Percentiles rank a stretch among this genome's conserved stretches.
Conservation (phyloP, 192 early-diverging fungal species). For the Backusella morwellensis region DNA sequence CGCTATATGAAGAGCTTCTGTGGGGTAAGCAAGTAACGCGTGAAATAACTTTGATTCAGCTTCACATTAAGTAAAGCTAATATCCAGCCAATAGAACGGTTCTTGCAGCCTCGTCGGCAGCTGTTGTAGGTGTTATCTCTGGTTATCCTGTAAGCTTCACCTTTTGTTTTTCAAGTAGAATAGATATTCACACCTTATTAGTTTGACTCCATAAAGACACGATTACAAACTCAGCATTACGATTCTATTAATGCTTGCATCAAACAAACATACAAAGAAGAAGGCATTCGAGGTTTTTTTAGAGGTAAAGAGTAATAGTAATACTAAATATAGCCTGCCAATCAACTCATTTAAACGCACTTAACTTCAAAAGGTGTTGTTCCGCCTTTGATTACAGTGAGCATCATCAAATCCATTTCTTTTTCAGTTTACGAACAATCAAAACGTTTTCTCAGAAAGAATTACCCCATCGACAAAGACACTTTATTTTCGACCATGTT, state of each 20-base stretch:
- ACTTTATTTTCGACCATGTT: conserved; percentile 42
- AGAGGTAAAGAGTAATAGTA: conserved; percentile 49
- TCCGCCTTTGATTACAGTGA: conserved; percentile 81
- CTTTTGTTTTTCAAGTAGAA: not conserved
- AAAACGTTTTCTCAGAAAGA: conserved; percentile 54
- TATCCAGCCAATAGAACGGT: conserved; percentile 55
- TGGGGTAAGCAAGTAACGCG: conserved; percentile 1
- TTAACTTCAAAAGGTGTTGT: conserved; percentile 46
- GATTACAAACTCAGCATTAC: conserved; percentile 94
- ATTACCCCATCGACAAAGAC: conserved; percentile 29
- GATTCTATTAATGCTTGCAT: conserved; percentile 75
- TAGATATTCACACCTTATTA: conserved; percentile 20
- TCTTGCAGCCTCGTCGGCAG: conserved; percentile 66
- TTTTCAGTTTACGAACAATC: conserved; percentile 85
- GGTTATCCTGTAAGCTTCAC: conserved; percentile 58
- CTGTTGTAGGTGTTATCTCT: conserved; percentile 62
- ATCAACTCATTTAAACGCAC: too few species aligned
- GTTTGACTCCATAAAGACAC: conserved; percentile 96
- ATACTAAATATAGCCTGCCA: too few species aligned
- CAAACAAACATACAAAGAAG: conserved; percentile 68
- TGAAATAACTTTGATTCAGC: not conserved
- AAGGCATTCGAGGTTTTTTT: conserved; percentile 85
- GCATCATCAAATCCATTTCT: conserved; percentile 85
- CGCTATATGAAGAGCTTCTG: not conserved
- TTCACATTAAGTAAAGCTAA: conserved; percentile 1